Conservation (phyloP, 228 moss, liverwort and hornwort species). For the Sphagnum fallax region DNA sequence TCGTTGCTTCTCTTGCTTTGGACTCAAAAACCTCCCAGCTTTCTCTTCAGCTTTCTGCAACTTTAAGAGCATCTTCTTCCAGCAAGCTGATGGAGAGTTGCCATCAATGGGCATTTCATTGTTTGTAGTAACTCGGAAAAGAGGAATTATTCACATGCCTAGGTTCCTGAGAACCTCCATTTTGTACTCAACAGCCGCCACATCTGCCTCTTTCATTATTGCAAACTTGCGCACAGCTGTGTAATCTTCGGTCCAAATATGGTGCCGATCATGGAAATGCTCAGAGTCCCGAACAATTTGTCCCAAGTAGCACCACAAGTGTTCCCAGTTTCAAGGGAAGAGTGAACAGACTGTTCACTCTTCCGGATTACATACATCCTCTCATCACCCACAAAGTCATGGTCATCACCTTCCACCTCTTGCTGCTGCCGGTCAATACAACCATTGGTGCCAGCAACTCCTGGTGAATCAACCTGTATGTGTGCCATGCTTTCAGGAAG, state of each 20-base stretch:
- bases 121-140: slow-evolving; percentile 41
- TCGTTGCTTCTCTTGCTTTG: slow-evolving; percentile 30
- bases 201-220: slow-evolving; percentile 38
- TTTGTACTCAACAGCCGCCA: slow-evolving; percentile 24
- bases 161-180: slow-evolving; percentile 52
- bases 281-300: slow-evolving; percentile 50
- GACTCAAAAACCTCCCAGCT: slow-evolving; percentile 22
- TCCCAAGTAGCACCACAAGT: slow-evolving; percentile 34
- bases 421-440: background rate
- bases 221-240: slow-evolving; percentile 35
- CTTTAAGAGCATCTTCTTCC: slow-evolving; percentile 44
- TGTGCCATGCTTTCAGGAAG: slow-evolving; percentile 52
- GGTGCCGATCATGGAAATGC: slow-evolving; percentile 48
- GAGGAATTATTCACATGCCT: slow-evolving; percentile 20
- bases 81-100: slow-evolving; percentile 38
- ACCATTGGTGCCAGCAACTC: background rate
- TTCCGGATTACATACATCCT: slow-evolving; percentile 12
- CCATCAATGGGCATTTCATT: slow-evolving; percentile 34
- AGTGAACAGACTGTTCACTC: slow-evolving; percentile 11
- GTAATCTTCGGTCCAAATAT: slow-evolving; percentile 59
- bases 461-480: slow-evolving; percentile 26
- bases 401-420: slow-evolving; percentile 21
- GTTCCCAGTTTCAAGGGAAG: slow-evolving; percentile 34
- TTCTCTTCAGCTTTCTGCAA: slow-evolving; percentile 42
- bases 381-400: slow-evolving; percentile 20